phyloP scores from a whole-genome alignment of 164 flowering plant genomes.

The Sextonia rubra region DNA sequence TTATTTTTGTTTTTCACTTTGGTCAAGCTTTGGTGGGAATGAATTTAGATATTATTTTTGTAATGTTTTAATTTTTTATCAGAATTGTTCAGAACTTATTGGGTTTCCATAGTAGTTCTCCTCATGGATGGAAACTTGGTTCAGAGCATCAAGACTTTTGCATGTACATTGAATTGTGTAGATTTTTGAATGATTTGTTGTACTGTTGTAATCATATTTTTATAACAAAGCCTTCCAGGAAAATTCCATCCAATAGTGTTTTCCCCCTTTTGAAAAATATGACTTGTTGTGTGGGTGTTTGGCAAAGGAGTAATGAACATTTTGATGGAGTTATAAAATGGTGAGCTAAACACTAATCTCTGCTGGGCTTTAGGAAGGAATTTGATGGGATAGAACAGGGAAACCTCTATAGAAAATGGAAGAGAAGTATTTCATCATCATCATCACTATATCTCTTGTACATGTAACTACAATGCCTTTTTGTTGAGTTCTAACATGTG shows the following conservation, averaged over 20 bases:
- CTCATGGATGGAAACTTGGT: not conserved
- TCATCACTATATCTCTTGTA: too few relatives aligned
- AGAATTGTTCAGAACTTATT: not conserved
- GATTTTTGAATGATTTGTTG: too few relatives aligned
- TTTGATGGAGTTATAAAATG: not conserved
- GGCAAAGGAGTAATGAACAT: not conserved
- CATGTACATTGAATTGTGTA: not conserved
- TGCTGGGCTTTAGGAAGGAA: not conserved
- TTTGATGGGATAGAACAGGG: not conserved
- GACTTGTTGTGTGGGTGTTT: not conserved
- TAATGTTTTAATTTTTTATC: not conserved
- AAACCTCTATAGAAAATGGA: too few relatives aligned
- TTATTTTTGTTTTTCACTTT: not conserved
- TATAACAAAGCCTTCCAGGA: too few relatives aligned
- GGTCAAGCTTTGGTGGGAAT: not conserved
- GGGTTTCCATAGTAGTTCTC: not conserved
- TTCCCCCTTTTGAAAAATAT: not conserved
- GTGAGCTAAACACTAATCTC: not conserved
- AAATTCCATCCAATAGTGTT: too few relatives aligned
- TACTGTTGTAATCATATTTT: too few relatives aligned
- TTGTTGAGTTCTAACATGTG: too few relatives aligned
- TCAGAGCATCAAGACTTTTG: too few relatives aligned
- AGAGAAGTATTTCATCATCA: too few relatives aligned
- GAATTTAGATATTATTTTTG: not conserved
- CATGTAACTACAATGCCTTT: too few relatives aligned